Evolutionary conservation across 352 stramenopile genomes (phyloP), one percentile per base, ranked within the genome.

Genomic region (Pythium inflatum): DNA sequence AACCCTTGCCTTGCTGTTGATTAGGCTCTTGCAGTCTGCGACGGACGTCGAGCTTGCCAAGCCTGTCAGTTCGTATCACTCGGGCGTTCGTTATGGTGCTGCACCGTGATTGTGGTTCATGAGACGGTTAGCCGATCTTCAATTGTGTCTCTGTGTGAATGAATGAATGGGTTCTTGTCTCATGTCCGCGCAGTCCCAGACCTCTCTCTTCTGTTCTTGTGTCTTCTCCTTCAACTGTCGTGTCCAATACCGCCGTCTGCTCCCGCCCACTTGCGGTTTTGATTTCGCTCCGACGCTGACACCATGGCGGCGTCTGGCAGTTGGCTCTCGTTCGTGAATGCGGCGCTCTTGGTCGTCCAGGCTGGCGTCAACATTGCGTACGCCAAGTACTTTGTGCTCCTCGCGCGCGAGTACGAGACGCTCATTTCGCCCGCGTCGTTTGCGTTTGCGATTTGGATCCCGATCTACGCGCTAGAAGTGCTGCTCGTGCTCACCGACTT

Each of bases 401-500:
- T 87, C 18, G 62, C 76, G 31, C 78, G 73, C n/a, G 74, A 88
- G 30, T 86, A 90, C 55, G 84, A 94, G 67, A 91, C 86, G 48
- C 73, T 92, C 13, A 91, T 94, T 61, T 79, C 84, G 16, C 86
- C 86, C 2, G 80, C 81, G 40, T 83, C 68, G 45, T 94, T 88
- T 61, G 82, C 81, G 25, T 73, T 90, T 28, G 61, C 66, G 27
- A 78, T 94, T 50, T 94, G 86, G 86, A 72, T 90, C 63, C 71
- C 84, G 38, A 83, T 92, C 34, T 94, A 92, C 75, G 73, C 67
- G 13, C 61, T 91, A 43, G 82, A 91, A 76, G 76, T 74, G 25
- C 33, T 90, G 40, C 77, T 94, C 33, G 83, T 92, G 48, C 30
- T 75, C 36, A 85, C 86, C 3, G 84, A 94, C 53, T 62, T 94